Evolutionary conservation across 257 asterid genomes (phyloP), one percentile per base, ranked within the genome.

Genomic region (Solanum tarijense): DNA sequence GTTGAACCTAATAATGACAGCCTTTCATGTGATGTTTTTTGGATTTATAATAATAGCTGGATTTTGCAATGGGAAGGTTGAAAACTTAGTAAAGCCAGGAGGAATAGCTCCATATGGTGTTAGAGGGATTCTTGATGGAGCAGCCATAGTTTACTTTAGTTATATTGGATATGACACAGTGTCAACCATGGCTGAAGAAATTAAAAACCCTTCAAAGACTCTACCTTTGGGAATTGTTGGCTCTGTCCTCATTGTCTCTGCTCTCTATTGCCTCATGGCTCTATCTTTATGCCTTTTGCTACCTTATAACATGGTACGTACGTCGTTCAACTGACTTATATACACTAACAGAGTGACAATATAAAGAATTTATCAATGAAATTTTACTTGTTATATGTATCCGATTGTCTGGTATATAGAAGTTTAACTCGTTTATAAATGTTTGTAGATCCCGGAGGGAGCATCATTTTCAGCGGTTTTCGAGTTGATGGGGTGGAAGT

Each of bases 171-270:
- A 90, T 89, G 93, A 90, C 27, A 87, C 93, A 87, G 92, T 91
- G 25, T 89, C 93, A 72, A 91, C 93, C 52, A 89, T 90, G 93
- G 93, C 93, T 27, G 93, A 91, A 89, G 92, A 91, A 79, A 90
- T 91, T 60, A 90, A 69, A 76, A 90, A 87, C 79, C 93, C 93
- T 89, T 90, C 89, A 16, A 89, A 46, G 68, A 87, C 88, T 83
- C 88, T 91, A 32, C 93, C 92, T 8, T 39, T 90, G 6, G 93
- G 92, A 46, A 89, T 91, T 75, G 90, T 90, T 21, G 93, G 93
- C n/a, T 91, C 93, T 12, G 92, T 91, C 69, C 85, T 91, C 73
- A 88, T 91, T 84, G 93, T 91, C 75, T 88, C 92, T 76, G 72
- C 79, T 12, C 91, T 91, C 46, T 90, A 91, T 87, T 91, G 93